These are phyloP conservation scores for Micractinium sp. DNA, from an alignment of 139 green algal genomes.

Conservation along the genomic window DNA sequence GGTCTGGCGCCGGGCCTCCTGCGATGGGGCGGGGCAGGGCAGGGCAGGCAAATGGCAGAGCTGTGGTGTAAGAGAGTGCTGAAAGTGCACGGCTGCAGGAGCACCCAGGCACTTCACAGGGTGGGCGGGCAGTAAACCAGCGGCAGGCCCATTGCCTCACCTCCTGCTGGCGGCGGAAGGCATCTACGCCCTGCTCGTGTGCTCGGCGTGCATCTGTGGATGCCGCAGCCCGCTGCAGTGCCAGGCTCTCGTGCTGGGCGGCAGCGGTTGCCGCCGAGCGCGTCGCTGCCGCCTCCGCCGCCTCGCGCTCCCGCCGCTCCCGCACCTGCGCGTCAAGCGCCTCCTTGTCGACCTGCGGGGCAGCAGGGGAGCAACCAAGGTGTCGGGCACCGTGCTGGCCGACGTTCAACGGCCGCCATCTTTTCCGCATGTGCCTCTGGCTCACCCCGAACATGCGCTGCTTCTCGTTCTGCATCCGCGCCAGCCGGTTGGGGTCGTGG, in stretches of 20 bases:
- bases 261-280: background rate
- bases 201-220: background rate
- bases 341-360: conserved; percentile 34
- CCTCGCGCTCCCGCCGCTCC: conserved; percentile 19
- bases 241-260: background rate
- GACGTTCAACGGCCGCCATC: background rate
- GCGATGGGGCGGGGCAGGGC: background rate
- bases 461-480: conserved; percentile 38
- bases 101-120: too few species aligned
- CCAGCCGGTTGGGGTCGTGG: conserved; percentile 36
- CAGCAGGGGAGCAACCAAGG: background rate
- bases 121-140: background rate
- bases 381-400: background rate
- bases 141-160: background rate
- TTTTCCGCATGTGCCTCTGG: background rate
- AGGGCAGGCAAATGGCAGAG: background rate
- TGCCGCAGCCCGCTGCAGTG: background rate
- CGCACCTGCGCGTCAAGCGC: conserved; percentile 37
- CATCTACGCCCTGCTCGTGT: background rate
- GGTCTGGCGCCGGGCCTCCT: background rate
- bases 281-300: background rate
- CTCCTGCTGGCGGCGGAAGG: conserved; percentile 13
- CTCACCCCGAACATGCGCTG: conserved; percentile 38
- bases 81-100: background rate
- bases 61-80: background rate